A percentile compares a stretch with the other conserved stretches of the same genome.
phyloP scores from a whole-genome alignment of 148 eudicot species.

The Pouteria glomerata region DNA sequence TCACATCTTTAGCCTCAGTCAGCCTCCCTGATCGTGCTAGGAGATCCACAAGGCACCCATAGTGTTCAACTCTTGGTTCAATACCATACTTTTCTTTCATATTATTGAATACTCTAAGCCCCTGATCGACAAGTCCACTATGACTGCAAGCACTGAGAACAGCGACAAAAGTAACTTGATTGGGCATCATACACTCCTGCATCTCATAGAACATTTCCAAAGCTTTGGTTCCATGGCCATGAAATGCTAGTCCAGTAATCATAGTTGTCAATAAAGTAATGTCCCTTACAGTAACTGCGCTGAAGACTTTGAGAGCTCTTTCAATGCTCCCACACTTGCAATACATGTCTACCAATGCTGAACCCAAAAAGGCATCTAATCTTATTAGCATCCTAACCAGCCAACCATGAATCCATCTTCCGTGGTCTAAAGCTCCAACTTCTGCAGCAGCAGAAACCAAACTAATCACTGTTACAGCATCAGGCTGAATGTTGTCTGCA shows the following conservation, averaged over 20 bases:
- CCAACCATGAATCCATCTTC: conserved; percentile 17
- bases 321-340: conserved; percentile 20
- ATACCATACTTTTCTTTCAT: conserved; percentile 17
- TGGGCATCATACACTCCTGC: conserved; percentile 19
- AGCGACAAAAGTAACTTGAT: conserved; percentile 22
- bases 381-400: conserved; percentile 11
- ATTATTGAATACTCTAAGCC: conserved; percentile 12
- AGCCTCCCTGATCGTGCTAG: conserved; percentile 20
- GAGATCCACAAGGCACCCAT: conserved; percentile 21
- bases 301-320: conserved; percentile 16
- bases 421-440: conserved; percentile 10
- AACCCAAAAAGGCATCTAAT: conserved; percentile 11
- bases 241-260: conserved; percentile 20
- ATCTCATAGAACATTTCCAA: conserved; percentile 16
- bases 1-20: conserved; percentile 10
- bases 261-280: conserved; percentile 23
- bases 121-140: conserved; percentile 19
- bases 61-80: conserved; percentile 21
- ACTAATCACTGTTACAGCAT: conserved; percentile 15
- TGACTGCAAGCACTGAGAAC: conserved; percentile 22
- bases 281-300: conserved; percentile 6
- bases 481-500: conserved; percentile 12
- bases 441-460: conserved; percentile 16
- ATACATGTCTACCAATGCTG: conserved; percentile 25
- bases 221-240: conserved; percentile 21